Conservation (phyloP, 129 eudicot species). For the Artemisia annua region DNA sequence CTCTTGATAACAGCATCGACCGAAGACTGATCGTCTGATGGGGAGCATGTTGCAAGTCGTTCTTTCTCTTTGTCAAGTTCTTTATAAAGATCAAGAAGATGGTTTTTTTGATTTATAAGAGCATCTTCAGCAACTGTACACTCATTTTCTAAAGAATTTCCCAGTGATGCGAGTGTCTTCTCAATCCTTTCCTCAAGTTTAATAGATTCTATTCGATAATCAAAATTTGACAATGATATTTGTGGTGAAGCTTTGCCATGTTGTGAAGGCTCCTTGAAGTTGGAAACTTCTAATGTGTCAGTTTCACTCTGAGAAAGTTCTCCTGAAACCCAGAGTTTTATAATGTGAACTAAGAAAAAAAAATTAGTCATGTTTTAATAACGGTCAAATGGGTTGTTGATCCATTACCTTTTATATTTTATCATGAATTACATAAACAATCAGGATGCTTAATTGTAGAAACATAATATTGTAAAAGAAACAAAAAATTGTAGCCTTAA, state of each 20-base stretch:
- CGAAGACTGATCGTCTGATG: conserved; percentile 37
- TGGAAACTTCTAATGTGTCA: conserved; percentile 22
- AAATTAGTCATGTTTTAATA: no score
- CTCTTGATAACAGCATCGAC: conserved; percentile 42
- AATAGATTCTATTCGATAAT: conserved; percentile 44
- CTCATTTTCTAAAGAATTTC: conserved; percentile 61
- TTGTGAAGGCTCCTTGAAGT: conserved; percentile 21
- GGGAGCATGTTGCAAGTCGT: conserved; percentile 43
- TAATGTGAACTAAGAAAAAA: no score
- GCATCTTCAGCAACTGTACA: conserved; percentile 48
- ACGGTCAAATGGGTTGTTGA: no score
- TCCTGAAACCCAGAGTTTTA: conserved; percentile 29
- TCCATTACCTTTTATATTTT: no score
- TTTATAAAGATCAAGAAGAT: conserved; percentile 50
- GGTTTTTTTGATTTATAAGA: conserved; percentile 58
- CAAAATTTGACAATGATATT: conserved; percentile 35
- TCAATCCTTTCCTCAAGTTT: conserved; percentile 61
- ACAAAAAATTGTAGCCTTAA: not conserved
- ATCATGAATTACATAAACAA: no score
- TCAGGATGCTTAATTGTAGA: no score
- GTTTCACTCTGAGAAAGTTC: conserved; percentile 30
- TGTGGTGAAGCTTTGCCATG: conserved; percentile 24
- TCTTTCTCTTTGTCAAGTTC: conserved; percentile 53
- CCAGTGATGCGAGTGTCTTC: conserved; percentile 46
- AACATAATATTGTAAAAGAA: not conserved